phyloP scores from a whole-genome alignment of 257 asterid species.

The Solanum chmielewskii region DNA sequence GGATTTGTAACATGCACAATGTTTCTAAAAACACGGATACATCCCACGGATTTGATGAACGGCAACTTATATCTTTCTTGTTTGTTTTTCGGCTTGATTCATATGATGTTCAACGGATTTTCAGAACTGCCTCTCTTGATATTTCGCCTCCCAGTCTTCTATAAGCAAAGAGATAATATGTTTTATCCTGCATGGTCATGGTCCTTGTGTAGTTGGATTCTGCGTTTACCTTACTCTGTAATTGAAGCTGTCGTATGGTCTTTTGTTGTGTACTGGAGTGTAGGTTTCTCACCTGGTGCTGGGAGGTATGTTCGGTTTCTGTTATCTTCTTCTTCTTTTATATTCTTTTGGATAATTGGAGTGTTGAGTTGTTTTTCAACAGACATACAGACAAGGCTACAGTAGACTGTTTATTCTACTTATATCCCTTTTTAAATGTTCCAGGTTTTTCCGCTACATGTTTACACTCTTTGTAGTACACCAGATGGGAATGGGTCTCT shows the following conservation, averaged over 20 bases:
- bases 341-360: background rate
- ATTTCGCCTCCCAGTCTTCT: conserved; percentile 83
- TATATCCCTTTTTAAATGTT: conserved; percentile 3
- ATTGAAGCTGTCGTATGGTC: conserved; percentile 79
- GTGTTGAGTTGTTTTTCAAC: background rate
- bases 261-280: conserved; percentile 55
- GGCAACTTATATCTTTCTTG: conserved; percentile 67
- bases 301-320: conserved; percentile 47
- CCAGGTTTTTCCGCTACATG: conserved; percentile 69
- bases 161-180: conserved; percentile 82
- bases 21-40: conserved; percentile 63
- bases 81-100: conserved; percentile 64
- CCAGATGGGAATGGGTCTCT: conserved; percentile 92
- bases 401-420: background rate
- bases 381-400: background rate
- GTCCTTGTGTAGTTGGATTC: conserved; percentile 63
- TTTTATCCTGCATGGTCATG: conserved; percentile 94
- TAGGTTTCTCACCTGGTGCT: conserved; percentile 68
- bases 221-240: conserved; percentile 74
- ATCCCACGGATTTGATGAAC: conserved; percentile 51
- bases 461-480: conserved; percentile 57
- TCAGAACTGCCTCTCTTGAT: conserved; percentile 78
- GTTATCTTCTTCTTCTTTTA: background rate
- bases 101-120: conserved; percentile 93
- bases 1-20: conserved; percentile 67